Conservation (phyloP, 768 basidiomycete species). For the Boletus huronensis region DNA sequence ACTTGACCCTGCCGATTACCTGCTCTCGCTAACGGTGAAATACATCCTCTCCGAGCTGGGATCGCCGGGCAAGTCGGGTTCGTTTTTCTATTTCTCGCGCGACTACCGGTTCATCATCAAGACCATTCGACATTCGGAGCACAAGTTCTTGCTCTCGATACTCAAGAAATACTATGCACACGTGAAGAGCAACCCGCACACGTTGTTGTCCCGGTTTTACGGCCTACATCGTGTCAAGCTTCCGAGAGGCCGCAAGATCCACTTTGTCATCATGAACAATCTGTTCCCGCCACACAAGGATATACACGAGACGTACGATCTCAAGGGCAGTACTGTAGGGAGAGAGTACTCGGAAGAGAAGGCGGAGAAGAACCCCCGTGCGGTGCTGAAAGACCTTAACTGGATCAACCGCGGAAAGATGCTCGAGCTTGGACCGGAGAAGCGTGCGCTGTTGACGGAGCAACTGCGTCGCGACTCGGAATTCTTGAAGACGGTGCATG, state of each 20-base stretch:
- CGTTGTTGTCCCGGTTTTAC: constrained; percentile 90
- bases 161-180: constrained; percentile 83
- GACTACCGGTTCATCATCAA: constrained; percentile 99
- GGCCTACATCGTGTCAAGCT: constrained; percentile 97
- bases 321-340: constrained; percentile 93
- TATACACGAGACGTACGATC: constrained; percentile 95
- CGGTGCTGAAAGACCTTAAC: constrained; percentile 93
- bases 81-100: constrained; percentile 98
- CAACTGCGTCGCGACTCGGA: constrained; percentile 87
- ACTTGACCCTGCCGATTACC: constrained; percentile 95
- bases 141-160: constrained; percentile 86
- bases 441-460: constrained; percentile 84
- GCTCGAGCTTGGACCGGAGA: constrained; percentile 94
- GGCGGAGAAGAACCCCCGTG: constrained; percentile 70
- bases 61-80: constrained; percentile 96
- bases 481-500: constrained; percentile 73
- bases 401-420: constrained; percentile 81
- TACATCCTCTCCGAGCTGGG: constrained; percentile 98
- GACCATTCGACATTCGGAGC: constrained; percentile 92
- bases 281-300: constrained; percentile 97
- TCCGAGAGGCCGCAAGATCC: constrained; percentile 90
- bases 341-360: constrained; percentile 85
- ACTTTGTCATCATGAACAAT: constrained; percentile 99
- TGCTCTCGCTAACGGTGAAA: constrained; percentile 92
- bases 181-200: constrained; percentile 88